phyloP scores from a whole-genome alignment of 768 basidiomycete genomes.

The Amanita muscaria region DNA sequence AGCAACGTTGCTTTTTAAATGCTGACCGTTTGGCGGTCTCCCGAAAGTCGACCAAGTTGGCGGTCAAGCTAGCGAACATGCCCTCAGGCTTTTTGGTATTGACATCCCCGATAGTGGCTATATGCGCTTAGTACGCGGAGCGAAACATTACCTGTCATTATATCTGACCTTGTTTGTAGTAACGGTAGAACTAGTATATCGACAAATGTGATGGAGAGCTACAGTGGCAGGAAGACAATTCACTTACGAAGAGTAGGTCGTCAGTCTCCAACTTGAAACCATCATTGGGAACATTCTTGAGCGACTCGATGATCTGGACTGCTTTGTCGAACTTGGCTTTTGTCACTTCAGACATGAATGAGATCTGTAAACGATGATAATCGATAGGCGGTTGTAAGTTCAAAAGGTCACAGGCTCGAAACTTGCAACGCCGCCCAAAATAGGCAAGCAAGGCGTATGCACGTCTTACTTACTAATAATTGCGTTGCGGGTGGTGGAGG shows the following conservation, averaged over 20 bases:
- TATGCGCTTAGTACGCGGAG: conserved; percentile 7
- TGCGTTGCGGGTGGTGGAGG: no score
- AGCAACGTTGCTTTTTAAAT: conserved; percentile 1
- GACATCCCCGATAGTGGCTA: conserved; percentile 70
- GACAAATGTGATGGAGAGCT: no score
- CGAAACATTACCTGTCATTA: neutral
- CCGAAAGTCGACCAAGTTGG: conserved; percentile 75
- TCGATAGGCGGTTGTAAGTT: no score
- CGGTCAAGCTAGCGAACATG: no score
- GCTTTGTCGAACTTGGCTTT: no score
- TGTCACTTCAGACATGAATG: no score
- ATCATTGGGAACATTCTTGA: no score
- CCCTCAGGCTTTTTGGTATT: conserved; percentile 55
- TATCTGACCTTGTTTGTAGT: conserved; percentile 81
- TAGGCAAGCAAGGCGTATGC: conserved; percentile 7
- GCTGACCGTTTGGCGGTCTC: conserved; percentile 87
- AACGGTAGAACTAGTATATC: conserved; percentile 77
- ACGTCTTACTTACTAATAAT: neutral
- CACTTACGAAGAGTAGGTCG: conserved; percentile 71
- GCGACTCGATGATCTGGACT: no score
- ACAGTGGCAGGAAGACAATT: no score
- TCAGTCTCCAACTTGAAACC: no score
- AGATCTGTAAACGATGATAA: no score
- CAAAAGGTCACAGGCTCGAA: no score
- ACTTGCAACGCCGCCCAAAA: conserved; percentile 10